Conservation (phyloP, 768 basidiomycete genomes). For the Peribolospora baueri region DNA sequence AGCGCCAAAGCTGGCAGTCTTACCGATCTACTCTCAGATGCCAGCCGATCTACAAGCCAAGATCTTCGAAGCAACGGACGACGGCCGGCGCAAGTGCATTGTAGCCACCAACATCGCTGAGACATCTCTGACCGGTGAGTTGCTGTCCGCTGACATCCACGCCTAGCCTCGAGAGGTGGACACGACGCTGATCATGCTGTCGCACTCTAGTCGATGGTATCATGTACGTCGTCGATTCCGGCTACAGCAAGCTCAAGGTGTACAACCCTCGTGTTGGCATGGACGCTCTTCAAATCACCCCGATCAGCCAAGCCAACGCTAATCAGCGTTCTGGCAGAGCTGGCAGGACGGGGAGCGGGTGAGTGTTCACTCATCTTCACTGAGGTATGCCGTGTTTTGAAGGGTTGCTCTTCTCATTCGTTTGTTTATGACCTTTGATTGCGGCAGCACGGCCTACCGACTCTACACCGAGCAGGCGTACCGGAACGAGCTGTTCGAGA, state of each 20-base stretch:
- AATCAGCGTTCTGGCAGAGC: conserved; percentile 89
- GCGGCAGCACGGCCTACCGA: conserved; percentile 70
- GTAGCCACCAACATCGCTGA: conserved; percentile 98
- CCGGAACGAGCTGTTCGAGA: conserved; percentile 83
- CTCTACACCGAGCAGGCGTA: conserved; percentile 92
- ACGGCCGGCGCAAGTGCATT: conserved; percentile 87
- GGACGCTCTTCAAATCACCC: conserved; percentile 97
- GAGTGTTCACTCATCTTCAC: conserved; percentile 16
- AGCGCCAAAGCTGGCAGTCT: conserved; percentile 57
- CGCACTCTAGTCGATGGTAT: conserved; percentile 68
- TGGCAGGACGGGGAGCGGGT: conserved; percentile 89
- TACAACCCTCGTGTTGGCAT: conserved; percentile 99
- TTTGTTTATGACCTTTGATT: neutral
- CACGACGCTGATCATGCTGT: conserved; percentile 4
- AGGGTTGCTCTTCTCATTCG: neutral
- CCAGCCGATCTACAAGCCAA: conserved; percentile 95
- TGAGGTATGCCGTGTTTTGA: neutral
- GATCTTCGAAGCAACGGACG: conserved; percentile 80
- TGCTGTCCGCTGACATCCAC: neutral
- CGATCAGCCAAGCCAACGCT: conserved; percentile 95
- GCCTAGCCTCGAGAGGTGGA: neutral
- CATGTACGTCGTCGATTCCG: conserved; percentile 83
- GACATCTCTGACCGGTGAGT: conserved; percentile 69
- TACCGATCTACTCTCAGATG: conserved; percentile 99
- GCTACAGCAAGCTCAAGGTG: conserved; percentile 91